Evolutionary conservation across 208 protist genomes (phyloP).

Genomic region (Tritrichomonas musculus): DNA sequence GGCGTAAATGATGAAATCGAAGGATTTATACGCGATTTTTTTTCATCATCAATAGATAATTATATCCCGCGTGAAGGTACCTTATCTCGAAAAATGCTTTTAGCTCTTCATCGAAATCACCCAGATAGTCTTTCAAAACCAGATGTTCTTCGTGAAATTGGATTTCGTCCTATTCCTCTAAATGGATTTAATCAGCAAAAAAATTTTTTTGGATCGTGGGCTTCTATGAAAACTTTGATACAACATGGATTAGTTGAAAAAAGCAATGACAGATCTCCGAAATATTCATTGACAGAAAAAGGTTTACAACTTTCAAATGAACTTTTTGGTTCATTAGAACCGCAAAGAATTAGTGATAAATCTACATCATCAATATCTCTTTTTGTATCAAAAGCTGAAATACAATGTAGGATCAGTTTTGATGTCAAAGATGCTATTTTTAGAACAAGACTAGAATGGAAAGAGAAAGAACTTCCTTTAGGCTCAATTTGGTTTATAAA

Average conservation of each 20-base stretch:
- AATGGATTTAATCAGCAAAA: background rate
- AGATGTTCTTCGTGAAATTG: background rate
- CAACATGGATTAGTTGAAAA: background rate
- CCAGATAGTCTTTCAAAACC: background rate
- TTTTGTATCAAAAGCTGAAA: background rate
- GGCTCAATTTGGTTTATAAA: background rate
- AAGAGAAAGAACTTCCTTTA: background rate
- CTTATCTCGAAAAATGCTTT: background rate
- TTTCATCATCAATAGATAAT: background rate
- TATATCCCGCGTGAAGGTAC: background rate
- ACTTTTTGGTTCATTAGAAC: background rate
- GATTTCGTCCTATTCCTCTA: background rate
- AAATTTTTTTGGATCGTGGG: background rate
- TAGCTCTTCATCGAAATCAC: background rate
- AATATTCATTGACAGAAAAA: background rate
- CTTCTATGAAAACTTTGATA: background rate
- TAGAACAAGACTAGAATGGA: background rate
- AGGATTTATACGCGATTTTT: background rate
- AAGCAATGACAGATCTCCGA: background rate
- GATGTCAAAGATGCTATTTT: background rate
- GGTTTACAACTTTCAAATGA: background rate
- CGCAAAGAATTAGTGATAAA: background rate
- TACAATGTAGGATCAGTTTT: background rate
- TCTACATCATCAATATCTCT: background rate
- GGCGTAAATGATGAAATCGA: background rate